Percentiles rank a stretch among this genome's conserved stretches.
These are phyloP conservation scores for Phytophthora fragariaefolia DNA, from an alignment of 352 stramenopile genomes.

Conservation along the genomic window DNA sequence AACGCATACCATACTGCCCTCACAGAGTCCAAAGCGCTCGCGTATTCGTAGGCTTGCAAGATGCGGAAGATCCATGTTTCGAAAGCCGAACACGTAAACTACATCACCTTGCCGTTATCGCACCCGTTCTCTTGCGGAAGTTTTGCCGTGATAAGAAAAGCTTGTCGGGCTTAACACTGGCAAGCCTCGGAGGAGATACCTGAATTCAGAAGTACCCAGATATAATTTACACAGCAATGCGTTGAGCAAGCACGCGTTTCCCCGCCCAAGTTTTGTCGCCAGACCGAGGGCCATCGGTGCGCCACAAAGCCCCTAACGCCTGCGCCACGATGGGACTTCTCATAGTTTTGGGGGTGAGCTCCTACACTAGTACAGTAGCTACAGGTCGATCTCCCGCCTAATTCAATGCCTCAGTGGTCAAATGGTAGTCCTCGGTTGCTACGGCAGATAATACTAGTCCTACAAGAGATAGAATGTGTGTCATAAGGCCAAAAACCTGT, in stretches of 20 bases:
- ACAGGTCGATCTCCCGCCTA: slow-evolving; percentile 45
- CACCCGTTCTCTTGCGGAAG: neutral
- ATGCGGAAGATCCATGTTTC: neutral
- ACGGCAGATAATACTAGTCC: slow-evolving; percentile 35
- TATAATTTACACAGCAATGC: slow-evolving; percentile 26
- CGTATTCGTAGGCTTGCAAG: neutral
- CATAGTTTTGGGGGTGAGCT: slow-evolving; percentile 43
- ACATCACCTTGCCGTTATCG: neutral
- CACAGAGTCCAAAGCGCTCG: neutral
- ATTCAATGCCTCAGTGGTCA: slow-evolving; percentile 35
- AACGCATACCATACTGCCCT: neutral
- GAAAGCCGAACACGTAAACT: neutral
- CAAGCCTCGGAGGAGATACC: slow-evolving; percentile 46
- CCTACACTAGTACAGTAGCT: slow-evolving; percentile 41
- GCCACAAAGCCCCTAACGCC: slow-evolving; percentile 33
- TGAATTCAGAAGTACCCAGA: slow-evolving; percentile 21
- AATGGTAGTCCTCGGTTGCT: slow-evolving; percentile 28
- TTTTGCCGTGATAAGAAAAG: slow-evolving; percentile 1
- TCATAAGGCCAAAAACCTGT: slow-evolving; percentile 31
- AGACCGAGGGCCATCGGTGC: slow-evolving; percentile 29
- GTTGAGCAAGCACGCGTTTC: slow-evolving; percentile 26
- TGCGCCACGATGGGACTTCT: slow-evolving; percentile 32
- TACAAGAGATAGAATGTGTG: slow-evolving; percentile 34
- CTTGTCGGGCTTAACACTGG: slow-evolving; percentile 30
- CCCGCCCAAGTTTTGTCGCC: slow-evolving; percentile 32